Percentiles rank a stretch among this genome's conserved stretches.
Conservation (phyloP, 1,139 yeast species). For the Taiozyma sp. region DNA sequence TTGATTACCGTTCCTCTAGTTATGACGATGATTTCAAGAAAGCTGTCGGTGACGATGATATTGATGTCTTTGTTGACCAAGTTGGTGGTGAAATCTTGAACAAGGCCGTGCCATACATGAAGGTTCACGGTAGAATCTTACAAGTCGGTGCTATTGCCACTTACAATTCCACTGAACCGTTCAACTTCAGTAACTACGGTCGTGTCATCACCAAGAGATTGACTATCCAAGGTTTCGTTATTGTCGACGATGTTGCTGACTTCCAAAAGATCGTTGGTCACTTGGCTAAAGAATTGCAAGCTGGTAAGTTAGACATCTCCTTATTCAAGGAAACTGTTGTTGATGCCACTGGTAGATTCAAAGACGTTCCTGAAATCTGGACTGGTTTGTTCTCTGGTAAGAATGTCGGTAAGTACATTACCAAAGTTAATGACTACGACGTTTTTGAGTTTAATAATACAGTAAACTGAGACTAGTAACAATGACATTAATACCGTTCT, state of each 20-base stretch:
- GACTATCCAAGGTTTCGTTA: slow-evolving; percentile 19
- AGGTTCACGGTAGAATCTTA: slow-evolving; percentile 40
- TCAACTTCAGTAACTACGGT: slow-evolving; percentile 17
- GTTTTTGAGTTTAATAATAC: not conserved
- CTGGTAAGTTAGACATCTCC: slow-evolving; percentile 37
- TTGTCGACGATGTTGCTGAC: slow-evolving; percentile 17
- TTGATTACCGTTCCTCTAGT: slow-evolving; percentile 49
- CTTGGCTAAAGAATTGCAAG: slow-evolving; percentile 27
- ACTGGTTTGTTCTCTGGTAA: slow-evolving; percentile 35
- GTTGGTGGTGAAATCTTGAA: slow-evolving; percentile 64
- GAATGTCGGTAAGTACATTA: slow-evolving; percentile 32
- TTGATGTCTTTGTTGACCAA: slow-evolving; percentile 50
- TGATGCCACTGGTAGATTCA: slow-evolving; percentile 34
- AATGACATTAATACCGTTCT: not conserved
- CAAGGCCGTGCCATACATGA: slow-evolving; percentile 37
- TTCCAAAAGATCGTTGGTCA: slow-evolving; percentile 9
- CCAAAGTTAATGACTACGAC: slow-evolving; percentile 23
- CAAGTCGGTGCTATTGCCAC: slow-evolving; percentile 64
- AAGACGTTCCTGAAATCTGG: slow-evolving; percentile 42
- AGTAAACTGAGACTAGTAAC: not conserved
- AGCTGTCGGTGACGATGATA: slow-evolving; percentile 41
- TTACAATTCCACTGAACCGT: slow-evolving; percentile 41
- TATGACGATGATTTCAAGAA: slow-evolving; percentile 39
- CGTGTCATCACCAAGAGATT: slow-evolving; percentile 19
- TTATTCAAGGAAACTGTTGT: slow-evolving; percentile 31